Percentiles rank a stretch among this genome's conserved stretches.
phyloP scores from a whole-genome alignment of 495 filamentous ascomycete genomes.

The Friedmanniomyces endolithicus region DNA sequence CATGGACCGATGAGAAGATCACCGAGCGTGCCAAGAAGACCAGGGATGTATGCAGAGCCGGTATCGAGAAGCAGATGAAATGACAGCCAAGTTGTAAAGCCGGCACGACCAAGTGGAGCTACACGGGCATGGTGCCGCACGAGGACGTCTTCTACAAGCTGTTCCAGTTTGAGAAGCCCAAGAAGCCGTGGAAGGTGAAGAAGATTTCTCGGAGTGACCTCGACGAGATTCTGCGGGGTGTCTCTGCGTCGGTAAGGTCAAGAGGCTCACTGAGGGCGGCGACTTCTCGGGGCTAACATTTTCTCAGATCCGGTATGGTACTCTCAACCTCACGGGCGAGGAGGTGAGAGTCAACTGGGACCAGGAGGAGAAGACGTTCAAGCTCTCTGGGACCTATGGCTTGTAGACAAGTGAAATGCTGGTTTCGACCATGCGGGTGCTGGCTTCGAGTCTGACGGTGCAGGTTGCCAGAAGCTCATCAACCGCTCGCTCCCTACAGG shows the following conservation, averaged over 20 bases:
- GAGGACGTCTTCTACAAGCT: neutral
- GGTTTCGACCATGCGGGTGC: neutral
- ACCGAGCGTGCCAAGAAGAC: neutral
- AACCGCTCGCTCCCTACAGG: neutral
- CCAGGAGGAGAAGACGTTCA: constrained; percentile 2
- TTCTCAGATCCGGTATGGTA: neutral
- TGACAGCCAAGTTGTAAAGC: neutral
- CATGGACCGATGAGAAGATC: neutral
- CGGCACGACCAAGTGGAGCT: neutral
- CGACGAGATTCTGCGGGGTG: neutral
- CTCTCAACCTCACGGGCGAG: neutral
- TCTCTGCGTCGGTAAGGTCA: neutral
- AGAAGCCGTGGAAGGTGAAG: neutral
- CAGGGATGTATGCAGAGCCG: neutral
- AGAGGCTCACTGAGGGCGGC: neutral
- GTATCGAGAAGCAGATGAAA: neutral
- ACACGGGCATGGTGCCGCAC: neutral
- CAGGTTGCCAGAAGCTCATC: neutral
- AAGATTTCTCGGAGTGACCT: neutral
- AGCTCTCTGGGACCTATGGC: neutral
- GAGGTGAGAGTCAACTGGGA: neutral
- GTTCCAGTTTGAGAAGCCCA: neutral
- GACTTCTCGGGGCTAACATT: neutral
- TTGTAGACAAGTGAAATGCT: neutral
- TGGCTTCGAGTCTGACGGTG: too few relatives aligned